A percentile compares a stretch with the other conserved stretches of the same genome.
Evolutionary conservation across 2,329 filamentous ascomycete genomes (phyloP).

Genomic region (Leptographium procerum): DNA sequence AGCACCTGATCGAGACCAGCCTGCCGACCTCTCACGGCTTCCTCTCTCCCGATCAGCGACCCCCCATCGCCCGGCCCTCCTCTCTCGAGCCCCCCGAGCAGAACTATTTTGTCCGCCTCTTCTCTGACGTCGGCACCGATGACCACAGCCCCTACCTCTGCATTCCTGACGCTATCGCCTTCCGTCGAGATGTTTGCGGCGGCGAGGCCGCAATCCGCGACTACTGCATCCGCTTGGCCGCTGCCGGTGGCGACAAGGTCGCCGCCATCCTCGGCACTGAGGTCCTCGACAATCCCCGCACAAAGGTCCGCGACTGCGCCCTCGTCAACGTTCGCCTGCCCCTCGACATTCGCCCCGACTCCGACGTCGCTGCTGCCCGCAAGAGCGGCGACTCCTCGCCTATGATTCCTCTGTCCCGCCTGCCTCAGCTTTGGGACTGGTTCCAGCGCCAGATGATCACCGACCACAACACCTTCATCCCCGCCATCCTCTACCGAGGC

Average conservation of each 20-base stretch:
- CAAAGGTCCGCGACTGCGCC: conserved; percentile 42
- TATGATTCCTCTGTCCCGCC: conserved; percentile 8
- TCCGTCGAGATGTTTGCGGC: conserved; percentile 47
- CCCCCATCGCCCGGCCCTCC: conserved; percentile 1
- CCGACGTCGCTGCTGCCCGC: not conserved
- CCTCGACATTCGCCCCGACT: conserved; percentile 11
- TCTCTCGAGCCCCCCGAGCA: conserved; percentile 21
- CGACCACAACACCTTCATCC: conserved; percentile 45
- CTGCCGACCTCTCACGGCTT: conserved; percentile 62
- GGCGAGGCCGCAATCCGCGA: conserved; percentile 51
- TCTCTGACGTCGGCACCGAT: conserved; percentile 55
- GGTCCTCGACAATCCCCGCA: conserved; percentile 43
- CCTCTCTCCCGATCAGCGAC: conserved; percentile 1
- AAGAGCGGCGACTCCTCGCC: not conserved
- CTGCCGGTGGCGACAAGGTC: conserved; percentile 41
- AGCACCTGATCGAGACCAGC: conserved; percentile 52
- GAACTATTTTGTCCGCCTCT: conserved; percentile 47
- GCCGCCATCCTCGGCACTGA: conserved; percentile 50
- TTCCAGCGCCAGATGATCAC: conserved; percentile 25
- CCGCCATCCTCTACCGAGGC: conserved; percentile 41
- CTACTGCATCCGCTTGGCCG: conserved; percentile 45
- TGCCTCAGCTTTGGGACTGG: conserved; percentile 23
- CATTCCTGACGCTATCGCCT: conserved; percentile 49
- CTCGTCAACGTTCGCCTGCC: conserved; percentile 56
- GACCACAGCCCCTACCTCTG: conserved; percentile 54